Evolutionary conservation across 176 grass and related monocot genomes (phyloP).

Genomic region (sorghum (Sorghum bicolor)): DNA sequence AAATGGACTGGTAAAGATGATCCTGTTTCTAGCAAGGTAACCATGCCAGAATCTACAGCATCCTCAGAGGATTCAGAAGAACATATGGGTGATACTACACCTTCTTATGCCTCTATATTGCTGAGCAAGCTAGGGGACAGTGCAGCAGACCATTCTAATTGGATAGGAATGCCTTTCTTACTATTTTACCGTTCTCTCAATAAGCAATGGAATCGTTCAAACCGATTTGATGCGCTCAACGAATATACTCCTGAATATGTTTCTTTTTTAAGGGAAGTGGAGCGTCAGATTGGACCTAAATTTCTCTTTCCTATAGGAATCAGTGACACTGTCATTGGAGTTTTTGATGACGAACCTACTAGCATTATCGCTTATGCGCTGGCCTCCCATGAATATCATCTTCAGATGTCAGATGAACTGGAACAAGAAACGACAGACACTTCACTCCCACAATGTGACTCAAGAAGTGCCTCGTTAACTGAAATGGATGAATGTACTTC

Average conservation of each 20-base stretch:
- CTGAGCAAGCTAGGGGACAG: slow-evolving; percentile 58
- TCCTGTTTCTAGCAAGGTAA: slow-evolving; percentile 35
- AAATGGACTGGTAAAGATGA: slow-evolving; percentile 84
- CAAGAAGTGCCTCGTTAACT: slow-evolving; percentile 47
- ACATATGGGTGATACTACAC: slow-evolving; percentile 42
- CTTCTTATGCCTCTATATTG: slow-evolving; percentile 49
- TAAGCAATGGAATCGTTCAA: slow-evolving; percentile 59
- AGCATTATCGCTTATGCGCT: slow-evolving; percentile 89
- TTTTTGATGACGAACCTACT: slow-evolving; percentile 90
- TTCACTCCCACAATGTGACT: slow-evolving; percentile 37
- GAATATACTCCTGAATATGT: slow-evolving; percentile 58
- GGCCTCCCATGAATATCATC: slow-evolving; percentile 74
- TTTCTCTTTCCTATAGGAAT: slow-evolving; percentile 79
- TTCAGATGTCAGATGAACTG: slow-evolving; percentile 66
- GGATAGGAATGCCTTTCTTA: slow-evolving; percentile 61
- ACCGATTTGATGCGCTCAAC: slow-evolving; percentile 52
- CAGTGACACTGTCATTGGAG: slow-evolving; percentile 81
- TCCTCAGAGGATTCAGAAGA: slow-evolving; percentile 56
- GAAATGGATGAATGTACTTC: slow-evolving; percentile 61
- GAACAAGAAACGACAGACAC: slow-evolving; percentile 43
- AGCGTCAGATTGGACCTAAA: slow-evolving; percentile 63
- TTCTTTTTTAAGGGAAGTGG: slow-evolving; percentile 49
- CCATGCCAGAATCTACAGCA: slow-evolving; percentile 39
- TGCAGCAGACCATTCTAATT: slow-evolving; percentile 59
- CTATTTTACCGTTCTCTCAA: slow-evolving; percentile 68